Base-by-base conservation (phyloP, 2,329 filamentous ascomycete genomes). In the Curvularia verruculosa region DNA sequence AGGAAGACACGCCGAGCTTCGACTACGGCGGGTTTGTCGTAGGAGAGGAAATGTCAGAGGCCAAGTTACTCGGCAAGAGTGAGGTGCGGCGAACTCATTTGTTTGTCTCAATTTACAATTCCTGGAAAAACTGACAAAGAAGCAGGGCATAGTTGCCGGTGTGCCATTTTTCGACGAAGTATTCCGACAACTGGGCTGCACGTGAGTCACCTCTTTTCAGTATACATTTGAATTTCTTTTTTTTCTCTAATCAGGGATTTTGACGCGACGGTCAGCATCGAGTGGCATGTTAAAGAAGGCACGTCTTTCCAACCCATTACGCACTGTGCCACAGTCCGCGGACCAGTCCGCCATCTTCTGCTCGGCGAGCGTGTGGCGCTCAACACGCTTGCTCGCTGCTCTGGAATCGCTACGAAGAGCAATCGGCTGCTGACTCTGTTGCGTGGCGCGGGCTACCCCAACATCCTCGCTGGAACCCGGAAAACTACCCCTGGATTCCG, bases 1-100 rank as follows among this genome's bases (percentile, higher is more conserved):
- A 92, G 71, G 95, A 99, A 79, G 95, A 99, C 80, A 96, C 92
- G 3, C 95, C 95, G 4, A 95, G 91, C 51, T 94, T 96, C 79
- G 95, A 99, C 82, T 97, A 96, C 76, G 95, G 91, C 70, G 95
- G 95, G 59, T 99, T 96, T 77, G 95, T 99, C 6, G 95, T 99
- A 23, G 95, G 95, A 62, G 86, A 90, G 37, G 80, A 79, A 15
- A 72, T 79, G 9, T 78, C 78, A 1, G 80, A 81, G 64, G 81
- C 81, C 2, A 78, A 77, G 28, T 67, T 87, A 19, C 73, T 87
- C 21, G 85, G 85, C 2, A 88, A 87, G 72, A 83, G 81, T 61
- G 76, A 81, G 70, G 82, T 84, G 67, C 55, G 73, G 66, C n/a
- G n/a, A n/a, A n/a, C n/a, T n/a, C n/a, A n/a, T n/a, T n/a, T n/a